Conservation (phyloP, 106 monocot genomes). For the Dioscorea alata region DNA sequence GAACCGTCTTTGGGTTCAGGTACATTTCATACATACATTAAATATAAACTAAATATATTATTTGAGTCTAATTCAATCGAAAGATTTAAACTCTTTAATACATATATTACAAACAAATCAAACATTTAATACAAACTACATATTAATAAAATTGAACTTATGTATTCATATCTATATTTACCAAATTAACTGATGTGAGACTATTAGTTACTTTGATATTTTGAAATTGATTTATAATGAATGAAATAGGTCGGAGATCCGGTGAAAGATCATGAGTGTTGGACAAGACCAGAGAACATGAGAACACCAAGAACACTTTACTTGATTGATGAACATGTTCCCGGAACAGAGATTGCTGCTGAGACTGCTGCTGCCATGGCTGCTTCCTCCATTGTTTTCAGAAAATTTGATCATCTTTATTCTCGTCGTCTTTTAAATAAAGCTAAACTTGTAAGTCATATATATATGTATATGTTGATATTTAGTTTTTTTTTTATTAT, state of each 20-base stretch:
- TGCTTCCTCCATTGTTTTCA: conserved; percentile 81
- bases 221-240: too few relatives aligned
- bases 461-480: background rate
- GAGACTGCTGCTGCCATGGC: conserved; percentile 96
- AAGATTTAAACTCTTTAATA: too few relatives aligned
- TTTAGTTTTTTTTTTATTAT: too few relatives aligned
- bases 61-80: too few relatives aligned
- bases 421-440: conserved; percentile 75
- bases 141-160: too few relatives aligned
- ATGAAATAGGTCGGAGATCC: conserved; percentile 73
- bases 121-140: too few relatives aligned
- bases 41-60: too few relatives aligned
- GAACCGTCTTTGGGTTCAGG: conserved; percentile 71
- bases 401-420: conserved; percentile 32
- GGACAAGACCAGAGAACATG: conserved; percentile 87
- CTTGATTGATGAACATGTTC: conserved; percentile 44
- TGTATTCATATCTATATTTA: too few relatives aligned
- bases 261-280: conserved; percentile 69
- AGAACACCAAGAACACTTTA: conserved; percentile 68
- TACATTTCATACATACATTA: background rate
- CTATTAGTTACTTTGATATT: too few relatives aligned
- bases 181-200: too few relatives aligned
- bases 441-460: conserved; percentile 53
- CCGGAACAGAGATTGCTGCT: conserved; percentile 88
- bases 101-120: too few relatives aligned